Conservation (phyloP, 768 basidiomycete genomes). For the Hericium erinaceus region DNA sequence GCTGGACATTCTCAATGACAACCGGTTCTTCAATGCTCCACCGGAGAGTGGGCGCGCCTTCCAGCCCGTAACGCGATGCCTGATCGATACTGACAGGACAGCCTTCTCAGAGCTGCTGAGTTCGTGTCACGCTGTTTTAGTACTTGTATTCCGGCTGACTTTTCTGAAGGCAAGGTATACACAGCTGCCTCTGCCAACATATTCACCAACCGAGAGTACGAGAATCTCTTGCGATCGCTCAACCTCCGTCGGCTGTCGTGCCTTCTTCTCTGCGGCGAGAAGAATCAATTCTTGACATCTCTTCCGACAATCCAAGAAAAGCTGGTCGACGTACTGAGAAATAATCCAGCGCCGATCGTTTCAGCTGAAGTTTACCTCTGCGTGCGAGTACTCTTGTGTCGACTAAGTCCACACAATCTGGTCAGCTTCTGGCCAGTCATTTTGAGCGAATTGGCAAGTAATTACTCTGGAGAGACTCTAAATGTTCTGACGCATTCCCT, state of each 20-base stretch:
- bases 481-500: neutral
- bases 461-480: neutral
- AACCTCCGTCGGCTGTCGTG: slow-evolving; percentile 85
- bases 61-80: slow-evolving; percentile 65
- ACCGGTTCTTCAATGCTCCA: slow-evolving; percentile 74
- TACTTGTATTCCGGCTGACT: slow-evolving; percentile 19
- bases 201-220: slow-evolving; percentile 91
- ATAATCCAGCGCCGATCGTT: slow-evolving; percentile 70
- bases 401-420: slow-evolving; percentile 83
- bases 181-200: slow-evolving; percentile 90
- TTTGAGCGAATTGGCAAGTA: slow-evolving; percentile 76
- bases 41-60: slow-evolving; percentile 51
- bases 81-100: slow-evolving; percentile 83
- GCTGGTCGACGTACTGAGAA: slow-evolving; percentile 85
- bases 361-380: slow-evolving; percentile 94
- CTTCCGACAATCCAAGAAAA: slow-evolving; percentile 95
- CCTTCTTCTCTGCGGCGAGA: slow-evolving; percentile 77
- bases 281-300: slow-evolving; percentile 84
- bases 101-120: slow-evolving; percentile 78
- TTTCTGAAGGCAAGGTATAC: slow-evolving; percentile 57
- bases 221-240: slow-evolving; percentile 79
- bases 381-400: slow-evolving; percentile 82
- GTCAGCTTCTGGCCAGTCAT: slow-evolving; percentile 97
- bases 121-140: slow-evolving; percentile 23
- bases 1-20: slow-evolving; percentile 75